A percentile compares a stretch with the other conserved stretches of the same genome.
Conservation (phyloP, 176 grass and related monocot species). For the sorghum (Sorghum bicolor) region Sorghum_bicolor_NCBIv3 NC_012872.2:57047501-57048000, state of each 20-base stretch:
- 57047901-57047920: conserved; percentile 30
- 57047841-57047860: conserved; percentile 16
- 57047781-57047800: conserved; percentile 23
- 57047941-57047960: conserved; percentile 23
- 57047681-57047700: conserved; percentile 24
- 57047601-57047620: conserved; percentile 54
- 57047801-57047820: not conserved
- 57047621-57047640: conserved; percentile 25
- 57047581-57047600: conserved; percentile 42
- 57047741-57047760: not conserved
- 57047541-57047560: conserved; percentile 51
- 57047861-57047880: conserved; percentile 23
- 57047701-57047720: conserved; percentile 36
- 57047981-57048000: conserved; percentile 28
- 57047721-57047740: conserved; percentile 33
- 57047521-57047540: conserved; percentile 70
- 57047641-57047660: conserved; percentile 34
- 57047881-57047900: conserved; percentile 12
- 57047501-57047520: conserved; percentile 88
- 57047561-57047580: conserved; percentile 54
- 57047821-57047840: conserved; percentile 31
- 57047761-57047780: not conserved
- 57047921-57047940: conserved; percentile 8
- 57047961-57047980: conserved; percentile 4
- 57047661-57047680: conserved; percentile 39